Conservation (phyloP, 2,329 filamentous ascomycete genomes). For the Fusarium sp. region DNA sequence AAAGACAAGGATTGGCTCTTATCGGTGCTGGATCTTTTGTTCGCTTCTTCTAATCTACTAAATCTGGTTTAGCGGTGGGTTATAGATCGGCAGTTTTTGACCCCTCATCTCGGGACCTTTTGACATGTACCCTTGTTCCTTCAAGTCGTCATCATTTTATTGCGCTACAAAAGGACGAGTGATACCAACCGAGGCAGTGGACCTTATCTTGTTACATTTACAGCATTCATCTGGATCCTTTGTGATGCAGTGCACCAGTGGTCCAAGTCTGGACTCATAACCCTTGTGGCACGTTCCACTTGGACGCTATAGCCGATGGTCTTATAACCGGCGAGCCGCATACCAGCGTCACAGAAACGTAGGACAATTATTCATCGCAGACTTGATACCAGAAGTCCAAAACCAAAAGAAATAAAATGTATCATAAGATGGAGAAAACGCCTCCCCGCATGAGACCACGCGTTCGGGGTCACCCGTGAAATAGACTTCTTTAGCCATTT, state of each 20-base stretch:
- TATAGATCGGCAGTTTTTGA: neutral
- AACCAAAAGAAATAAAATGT: neutral
- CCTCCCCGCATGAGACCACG: neutral
- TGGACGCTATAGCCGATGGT: neutral
- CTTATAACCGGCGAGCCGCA: constrained; percentile 1
- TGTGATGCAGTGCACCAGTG: neutral
- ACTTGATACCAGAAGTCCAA: too few species aligned
- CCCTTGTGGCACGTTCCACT: neutral
- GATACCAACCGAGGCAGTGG: neutral
- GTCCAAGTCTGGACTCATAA: neutral
- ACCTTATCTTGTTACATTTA: too few species aligned
- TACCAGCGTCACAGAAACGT: neutral
- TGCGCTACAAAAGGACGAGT: constrained; percentile 2
- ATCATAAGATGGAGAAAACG: neutral
- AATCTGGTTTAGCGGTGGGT: neutral
- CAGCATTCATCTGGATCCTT: too few species aligned
- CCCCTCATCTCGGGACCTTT: neutral
- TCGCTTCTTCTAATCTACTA: neutral
- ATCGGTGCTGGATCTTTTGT: neutral
- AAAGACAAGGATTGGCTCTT: neutral
- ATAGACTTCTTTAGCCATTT: neutral
- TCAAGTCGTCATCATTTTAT: neutral
- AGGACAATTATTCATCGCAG: neutral
- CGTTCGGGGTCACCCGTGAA: neutral
- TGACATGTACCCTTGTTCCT: neutral